Percentiles rank a stretch among this genome's conserved stretches.
phyloP scores from a whole-genome alignment of 2,329 filamentous ascomycete genomes.

The Colletotrichum limetticola region DNA sequence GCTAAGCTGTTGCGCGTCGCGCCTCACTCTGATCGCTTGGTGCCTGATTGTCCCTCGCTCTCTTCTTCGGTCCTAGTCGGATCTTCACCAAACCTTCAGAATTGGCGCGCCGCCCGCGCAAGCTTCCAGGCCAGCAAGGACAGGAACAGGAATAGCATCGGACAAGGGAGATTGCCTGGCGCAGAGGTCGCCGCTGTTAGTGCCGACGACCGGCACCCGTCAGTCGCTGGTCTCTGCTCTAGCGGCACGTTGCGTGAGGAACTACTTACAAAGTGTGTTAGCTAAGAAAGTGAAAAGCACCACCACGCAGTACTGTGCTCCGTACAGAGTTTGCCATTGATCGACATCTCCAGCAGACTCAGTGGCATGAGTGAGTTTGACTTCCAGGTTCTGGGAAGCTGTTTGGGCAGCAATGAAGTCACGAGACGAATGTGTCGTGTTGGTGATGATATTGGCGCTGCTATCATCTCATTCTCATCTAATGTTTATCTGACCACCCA shows the following conservation, averaged over 20 bases:
- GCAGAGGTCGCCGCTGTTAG: conserved; percentile 9
- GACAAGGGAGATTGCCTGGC: conserved; percentile 12
- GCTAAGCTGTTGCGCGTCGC: neutral
- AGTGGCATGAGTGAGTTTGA: neutral
- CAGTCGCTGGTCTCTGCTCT: conserved; percentile 8
- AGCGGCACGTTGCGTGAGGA: conserved; percentile 2
- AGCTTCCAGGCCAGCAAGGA: neutral
- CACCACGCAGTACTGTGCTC: too few species aligned
- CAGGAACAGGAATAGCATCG: conserved; percentile 27
- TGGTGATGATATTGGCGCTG: neutral
- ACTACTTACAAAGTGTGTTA: neutral
- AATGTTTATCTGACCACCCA: neutral
- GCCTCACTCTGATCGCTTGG: neutral
- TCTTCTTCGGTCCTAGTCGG: neutral
- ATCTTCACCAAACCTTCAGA: neutral
- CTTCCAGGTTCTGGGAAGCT: neutral
- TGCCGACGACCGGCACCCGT: conserved; percentile 9
- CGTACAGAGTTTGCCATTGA: neutral
- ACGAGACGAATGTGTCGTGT: neutral
- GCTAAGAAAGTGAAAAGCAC: neutral
- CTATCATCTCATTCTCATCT: neutral
- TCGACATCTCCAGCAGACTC: neutral
- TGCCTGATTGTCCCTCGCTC: neutral
- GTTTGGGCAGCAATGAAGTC: neutral
- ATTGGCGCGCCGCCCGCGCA: neutral